Conservation (phyloP, 805 yeast genomes). For the Candida loeiensis region DNA sequence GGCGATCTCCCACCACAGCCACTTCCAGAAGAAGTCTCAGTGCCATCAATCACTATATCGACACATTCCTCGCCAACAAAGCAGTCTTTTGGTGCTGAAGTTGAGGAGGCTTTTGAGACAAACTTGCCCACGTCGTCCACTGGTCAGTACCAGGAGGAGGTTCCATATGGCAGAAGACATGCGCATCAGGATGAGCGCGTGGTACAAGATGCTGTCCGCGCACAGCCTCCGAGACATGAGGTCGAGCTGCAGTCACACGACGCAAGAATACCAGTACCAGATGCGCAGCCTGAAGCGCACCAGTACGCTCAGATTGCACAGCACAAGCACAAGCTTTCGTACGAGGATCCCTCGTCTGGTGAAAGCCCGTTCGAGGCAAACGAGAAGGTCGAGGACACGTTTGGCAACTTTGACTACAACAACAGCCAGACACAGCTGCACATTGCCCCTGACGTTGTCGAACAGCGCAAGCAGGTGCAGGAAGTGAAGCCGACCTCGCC, state of each 20-base stretch:
- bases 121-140: conserved; percentile 30
- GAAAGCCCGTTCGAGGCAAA: conserved; percentile 10
- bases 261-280: background rate
- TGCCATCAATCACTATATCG: conserved; percentile 10
- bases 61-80: conserved; percentile 1
- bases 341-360: conserved; percentile 6
- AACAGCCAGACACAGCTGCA: conserved; percentile 18
- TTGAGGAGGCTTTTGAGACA: conserved; percentile 12
- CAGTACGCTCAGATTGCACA: conserved; percentile 9
- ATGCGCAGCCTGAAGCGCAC: conserved; percentile 1
- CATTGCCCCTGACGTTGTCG: conserved; percentile 12
- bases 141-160: conserved; percentile 25
- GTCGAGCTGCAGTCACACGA: background rate
- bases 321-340: conserved; percentile 9
- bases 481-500: conserved; percentile 2
- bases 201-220: conserved; percentile 4
- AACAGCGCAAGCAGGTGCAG: conserved; percentile 5
- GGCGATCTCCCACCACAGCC: conserved; percentile 6
- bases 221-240: conserved; percentile 14
- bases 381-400: conserved; percentile 9
- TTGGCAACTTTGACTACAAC: conserved; percentile 27
- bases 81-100: conserved; percentile 4
- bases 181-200: conserved; percentile 17
- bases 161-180: conserved; percentile 19
- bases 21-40: background rate